Conservation (phyloP, 1,284 basidiomycete species). For the Ustilago tritici region DNA sequence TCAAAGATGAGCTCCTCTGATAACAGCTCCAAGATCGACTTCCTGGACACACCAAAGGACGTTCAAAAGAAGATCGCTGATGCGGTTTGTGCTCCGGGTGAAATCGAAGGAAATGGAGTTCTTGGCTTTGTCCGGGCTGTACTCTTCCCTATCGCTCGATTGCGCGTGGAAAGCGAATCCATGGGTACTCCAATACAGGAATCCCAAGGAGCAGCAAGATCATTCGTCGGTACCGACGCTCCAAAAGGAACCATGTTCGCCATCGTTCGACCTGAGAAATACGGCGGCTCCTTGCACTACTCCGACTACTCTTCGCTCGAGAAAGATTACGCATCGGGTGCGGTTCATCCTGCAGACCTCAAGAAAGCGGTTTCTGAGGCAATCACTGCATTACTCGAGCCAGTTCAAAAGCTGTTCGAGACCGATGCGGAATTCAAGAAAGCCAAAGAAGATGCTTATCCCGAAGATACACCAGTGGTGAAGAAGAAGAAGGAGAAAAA, state of each 20-base stretch:
- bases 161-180: slow-evolving; percentile 50
- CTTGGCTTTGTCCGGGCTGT: slow-evolving; percentile 90
- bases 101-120: slow-evolving; percentile 87
- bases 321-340: slow-evolving; percentile 81
- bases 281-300: slow-evolving; percentile 87
- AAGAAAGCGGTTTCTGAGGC: slow-evolving; percentile 84
- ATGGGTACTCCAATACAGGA: slow-evolving; percentile 42
- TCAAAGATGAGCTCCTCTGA: slow-evolving; percentile 99
- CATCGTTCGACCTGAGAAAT: slow-evolving; percentile 81
- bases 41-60: slow-evolving; percentile 86
- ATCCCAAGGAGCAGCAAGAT: slow-evolving; percentile 29
- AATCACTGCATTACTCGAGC: slow-evolving; percentile 82
- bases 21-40: slow-evolving; percentile 96
- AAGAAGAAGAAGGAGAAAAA: slow-evolving; percentile 66
- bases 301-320: slow-evolving; percentile 77
- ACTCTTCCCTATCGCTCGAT: slow-evolving; percentile 81
- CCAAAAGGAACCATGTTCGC: slow-evolving; percentile 87
- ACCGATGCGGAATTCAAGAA: slow-evolving; percentile 84
- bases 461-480: slow-evolving; percentile 69
- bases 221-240: slow-evolving; percentile 72
- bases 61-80: slow-evolving; percentile 90
- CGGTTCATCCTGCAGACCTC: slow-evolving; percentile 89
- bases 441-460: slow-evolving; percentile 85
- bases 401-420: slow-evolving; percentile 83
- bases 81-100: slow-evolving; percentile 91